Base-by-base conservation (phyloP, 495 filamentous ascomycete species). In the Lasiosphaeris hirsuta region DNA sequence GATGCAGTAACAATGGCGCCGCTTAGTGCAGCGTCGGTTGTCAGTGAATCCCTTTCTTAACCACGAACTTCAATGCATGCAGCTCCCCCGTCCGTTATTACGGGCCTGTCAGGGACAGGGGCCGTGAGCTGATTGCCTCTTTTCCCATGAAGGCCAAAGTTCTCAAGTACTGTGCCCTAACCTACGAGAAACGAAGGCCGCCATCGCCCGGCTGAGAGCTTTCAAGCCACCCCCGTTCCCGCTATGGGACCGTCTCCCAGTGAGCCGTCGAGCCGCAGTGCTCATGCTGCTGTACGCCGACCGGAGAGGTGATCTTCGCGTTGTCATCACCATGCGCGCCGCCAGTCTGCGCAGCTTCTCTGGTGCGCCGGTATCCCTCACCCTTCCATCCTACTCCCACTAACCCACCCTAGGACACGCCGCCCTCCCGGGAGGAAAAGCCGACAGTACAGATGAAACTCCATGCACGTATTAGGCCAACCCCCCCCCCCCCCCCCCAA, bases 261-360 rank as follows among this genome's bases (percentile, higher is more conserved):
- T 90, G 34, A 82, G 79, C 54, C 78, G 89, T 45, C 81, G 91
- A 17, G 92, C 92, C 17, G 90, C 92, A 11, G 92, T 96, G 14
- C 69, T 96, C 56, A 76, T 96, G 23, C 81, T 96, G 54, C 82
- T 96, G 0, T 96, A 91, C 68, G 88, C 90, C 35, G 91, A 96
- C 66, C 76, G 79, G 14, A 72, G 77, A 38, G 92, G 92, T 9
- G 87, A 93, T 43, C 72, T 96, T 33, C 76, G 86, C 41, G 86
- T 95, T 8, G 90, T 96, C 15, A 81, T 97, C 53, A 97, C 92
- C 19, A 90, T 96, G 72, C 83, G 92, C 57, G 87, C 90, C 34
- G 82, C 84, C 53, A 88, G 81, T 38, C 71, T 96, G 58, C 84
- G 86, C 15, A 81, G 75, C 61, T 86, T 83, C 62, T 78, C 76